A percentile compares a stretch with the other conserved stretches of the same genome.
Conservation (phyloP, 2,329 filamentous ascomycete genomes). For the Phaeophleospora eucalypticola region DNA sequence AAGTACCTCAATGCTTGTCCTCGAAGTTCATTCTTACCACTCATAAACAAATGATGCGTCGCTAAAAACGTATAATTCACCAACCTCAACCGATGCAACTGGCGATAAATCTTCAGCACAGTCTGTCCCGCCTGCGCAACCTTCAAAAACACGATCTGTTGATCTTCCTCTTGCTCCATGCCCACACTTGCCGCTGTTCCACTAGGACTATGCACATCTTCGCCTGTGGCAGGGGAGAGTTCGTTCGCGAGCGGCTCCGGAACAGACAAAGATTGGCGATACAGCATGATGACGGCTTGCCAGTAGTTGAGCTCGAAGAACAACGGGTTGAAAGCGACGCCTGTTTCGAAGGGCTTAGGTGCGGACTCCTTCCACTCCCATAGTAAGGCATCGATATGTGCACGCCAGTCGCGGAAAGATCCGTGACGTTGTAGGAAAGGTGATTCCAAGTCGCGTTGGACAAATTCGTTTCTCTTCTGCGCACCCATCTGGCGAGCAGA, state of each 20-base stretch:
- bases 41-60: slow-evolving; percentile 96
- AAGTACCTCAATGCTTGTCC: neutral
- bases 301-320: slow-evolving; percentile 96
- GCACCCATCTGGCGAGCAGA: slow-evolving; percentile 64
- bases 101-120: slow-evolving; percentile 83
- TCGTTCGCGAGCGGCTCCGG: slow-evolving; percentile 81
- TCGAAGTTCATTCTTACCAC: slow-evolving; percentile 54
- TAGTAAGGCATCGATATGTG: slow-evolving; percentile 77
- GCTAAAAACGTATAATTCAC: slow-evolving; percentile 96
- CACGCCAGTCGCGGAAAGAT: slow-evolving; percentile 82
- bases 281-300: slow-evolving; percentile 95
- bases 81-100: slow-evolving; percentile 78
- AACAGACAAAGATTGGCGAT: slow-evolving; percentile 75
- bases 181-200: slow-evolving; percentile 47
- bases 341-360: slow-evolving; percentile 72
- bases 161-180: slow-evolving; percentile 68
- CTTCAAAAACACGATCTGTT: slow-evolving; percentile 88
- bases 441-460: slow-evolving; percentile 74
- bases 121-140: slow-evolving; percentile 93
- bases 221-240: slow-evolving; percentile 52
- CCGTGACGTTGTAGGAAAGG: slow-evolving; percentile 81
- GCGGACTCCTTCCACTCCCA: slow-evolving; percentile 82
- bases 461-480: slow-evolving; percentile 64
- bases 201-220: slow-evolving; percentile 55
- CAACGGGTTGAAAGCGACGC: slow-evolving; percentile 82